phyloP scores from a whole-genome alignment of 2,329 filamentous ascomycete species.

The Colletotrichum sp. region DNA sequence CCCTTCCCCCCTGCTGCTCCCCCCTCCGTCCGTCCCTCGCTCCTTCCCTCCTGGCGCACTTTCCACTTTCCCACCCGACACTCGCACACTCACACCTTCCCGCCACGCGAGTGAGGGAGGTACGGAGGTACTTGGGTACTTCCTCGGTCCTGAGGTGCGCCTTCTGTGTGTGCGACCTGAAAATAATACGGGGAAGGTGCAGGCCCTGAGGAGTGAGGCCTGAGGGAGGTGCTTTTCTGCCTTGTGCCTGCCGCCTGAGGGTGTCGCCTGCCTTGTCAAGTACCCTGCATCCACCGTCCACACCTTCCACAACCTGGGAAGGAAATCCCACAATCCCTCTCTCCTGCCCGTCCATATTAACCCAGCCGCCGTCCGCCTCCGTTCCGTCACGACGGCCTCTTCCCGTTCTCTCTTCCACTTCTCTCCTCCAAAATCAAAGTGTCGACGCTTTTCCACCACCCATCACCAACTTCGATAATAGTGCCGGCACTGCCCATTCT shows the following conservation, averaged over 20 bases:
- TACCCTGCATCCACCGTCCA: not conserved
- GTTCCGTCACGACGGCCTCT: not conserved
- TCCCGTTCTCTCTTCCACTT: not conserved
- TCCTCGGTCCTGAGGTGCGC: not conserved
- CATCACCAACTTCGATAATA: not conserved
- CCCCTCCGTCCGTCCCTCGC: not conserved
- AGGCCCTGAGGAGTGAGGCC: not conserved
- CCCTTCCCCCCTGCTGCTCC: too few relatives aligned
- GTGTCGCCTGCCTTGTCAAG: not conserved
- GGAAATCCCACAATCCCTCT: not conserved
- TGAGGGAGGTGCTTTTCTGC: not conserved
- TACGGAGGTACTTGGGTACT: not conserved
- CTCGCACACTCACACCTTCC: not conserved
- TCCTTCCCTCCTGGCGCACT: not conserved
- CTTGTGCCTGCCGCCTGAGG: not conserved
- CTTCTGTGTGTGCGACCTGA: not conserved
- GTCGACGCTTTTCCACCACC: not conserved
- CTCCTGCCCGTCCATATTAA: constrained; percentile 16
- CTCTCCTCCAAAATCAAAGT: not conserved
- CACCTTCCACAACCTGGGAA: not conserved
- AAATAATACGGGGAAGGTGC: constrained; percentile 11
- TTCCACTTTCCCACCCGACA: not conserved
- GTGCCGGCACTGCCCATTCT: not conserved
- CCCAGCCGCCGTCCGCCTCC: constrained; percentile 13
- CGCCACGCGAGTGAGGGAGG: constrained; percentile 9